Evolutionary conservation across 257 asterid genomes (phyloP).

Genomic region (Rauvolfia tetraphylla): DNA sequence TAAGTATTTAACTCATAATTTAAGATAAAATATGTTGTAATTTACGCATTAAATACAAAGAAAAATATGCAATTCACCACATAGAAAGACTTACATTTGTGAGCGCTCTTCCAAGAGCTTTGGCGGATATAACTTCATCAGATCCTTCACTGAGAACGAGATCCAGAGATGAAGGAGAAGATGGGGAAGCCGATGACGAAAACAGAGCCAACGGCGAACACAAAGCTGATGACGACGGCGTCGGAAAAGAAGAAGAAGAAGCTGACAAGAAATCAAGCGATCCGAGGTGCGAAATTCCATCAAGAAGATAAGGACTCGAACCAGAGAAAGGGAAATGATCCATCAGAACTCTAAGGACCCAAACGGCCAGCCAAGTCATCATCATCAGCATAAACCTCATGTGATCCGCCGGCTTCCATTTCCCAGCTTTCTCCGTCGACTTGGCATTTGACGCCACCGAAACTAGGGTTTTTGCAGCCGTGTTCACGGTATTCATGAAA

Average conservation of each 20-base stretch:
- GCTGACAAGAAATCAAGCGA: slow-evolving; percentile 7
- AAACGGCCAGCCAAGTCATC: slow-evolving; percentile 30
- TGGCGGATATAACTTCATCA: slow-evolving; percentile 17
- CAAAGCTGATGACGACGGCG: not conserved
- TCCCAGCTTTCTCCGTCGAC: not conserved
- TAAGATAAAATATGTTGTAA: no score
- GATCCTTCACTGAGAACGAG: slow-evolving; percentile 16
- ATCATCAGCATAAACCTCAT: slow-evolving; percentile 30
- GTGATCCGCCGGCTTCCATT: slow-evolving; percentile 30
- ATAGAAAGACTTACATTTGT: slow-evolving; percentile 22
- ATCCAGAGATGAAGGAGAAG: slow-evolving; percentile 8
- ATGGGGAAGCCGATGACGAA: not conserved
- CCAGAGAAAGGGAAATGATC: slow-evolving; percentile 25
- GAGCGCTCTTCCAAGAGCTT: slow-evolving; percentile 31
- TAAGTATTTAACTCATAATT: no score
- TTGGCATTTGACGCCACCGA: slow-evolving; percentile 25
- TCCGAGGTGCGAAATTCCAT: not conserved
- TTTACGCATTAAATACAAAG: no score
- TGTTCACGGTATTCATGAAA: slow-evolving; percentile 29
- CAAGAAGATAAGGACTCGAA: not conserved
- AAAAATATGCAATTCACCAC: no score
- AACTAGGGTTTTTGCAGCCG: slow-evolving; percentile 33
- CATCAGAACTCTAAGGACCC: slow-evolving; percentile 30
- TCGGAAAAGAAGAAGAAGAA: not conserved
- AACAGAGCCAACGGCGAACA: not conserved